A percentile compares a stretch with the other conserved stretches of the same genome.
Conservation (phyloP, 805 yeast genomes). For the Gaillardinia entomophila region DNA sequence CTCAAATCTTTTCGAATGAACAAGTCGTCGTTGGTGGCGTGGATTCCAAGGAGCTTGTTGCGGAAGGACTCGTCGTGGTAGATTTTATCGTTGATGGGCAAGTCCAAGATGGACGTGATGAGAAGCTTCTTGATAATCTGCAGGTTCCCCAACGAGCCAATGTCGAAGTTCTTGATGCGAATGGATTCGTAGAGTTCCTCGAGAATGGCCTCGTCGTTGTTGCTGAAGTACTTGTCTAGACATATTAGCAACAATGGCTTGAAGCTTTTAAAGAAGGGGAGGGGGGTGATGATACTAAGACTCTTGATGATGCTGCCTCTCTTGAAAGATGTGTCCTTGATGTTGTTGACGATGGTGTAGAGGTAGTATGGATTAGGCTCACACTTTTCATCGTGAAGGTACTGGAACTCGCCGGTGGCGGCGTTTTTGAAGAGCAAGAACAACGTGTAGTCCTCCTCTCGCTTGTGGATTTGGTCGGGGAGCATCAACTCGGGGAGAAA, state of each 20-base stretch:
- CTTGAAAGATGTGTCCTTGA: constrained; percentile 37
- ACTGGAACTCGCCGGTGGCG: constrained; percentile 34
- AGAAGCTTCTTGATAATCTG: constrained; percentile 31
- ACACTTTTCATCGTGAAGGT: constrained; percentile 25
- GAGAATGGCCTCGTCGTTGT: constrained; percentile 13
- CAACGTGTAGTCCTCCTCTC: constrained; percentile 53
- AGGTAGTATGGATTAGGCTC: constrained; percentile 44
- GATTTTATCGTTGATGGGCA: constrained; percentile 36
- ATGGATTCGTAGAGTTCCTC: constrained; percentile 25
- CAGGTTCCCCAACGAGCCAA: constrained; percentile 1
- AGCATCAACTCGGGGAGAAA: constrained; percentile 52
- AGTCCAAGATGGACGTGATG: constrained; percentile 37
- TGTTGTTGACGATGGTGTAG: constrained; percentile 48
- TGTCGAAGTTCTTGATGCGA: constrained; percentile 24
- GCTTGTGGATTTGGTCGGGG: constrained; percentile 54
- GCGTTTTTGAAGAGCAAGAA: constrained; percentile 46
- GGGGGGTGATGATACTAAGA: constrained; percentile 51
- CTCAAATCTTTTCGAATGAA: constrained; percentile 40
- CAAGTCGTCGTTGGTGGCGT: constrained; percentile 21
- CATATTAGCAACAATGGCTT: constrained; percentile 53
- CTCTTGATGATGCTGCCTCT: constrained; percentile 61
- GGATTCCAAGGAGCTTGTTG: constrained; percentile 26
- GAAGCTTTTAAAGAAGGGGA: constrained; percentile 49
- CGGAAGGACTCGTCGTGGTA: constrained; percentile 35
- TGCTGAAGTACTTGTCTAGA: constrained; percentile 41